These are phyloP conservation scores for Lactifluus subvellereus DNA, from an alignment of 768 basidiomycete genomes.

Conservation along the genomic window DNA sequence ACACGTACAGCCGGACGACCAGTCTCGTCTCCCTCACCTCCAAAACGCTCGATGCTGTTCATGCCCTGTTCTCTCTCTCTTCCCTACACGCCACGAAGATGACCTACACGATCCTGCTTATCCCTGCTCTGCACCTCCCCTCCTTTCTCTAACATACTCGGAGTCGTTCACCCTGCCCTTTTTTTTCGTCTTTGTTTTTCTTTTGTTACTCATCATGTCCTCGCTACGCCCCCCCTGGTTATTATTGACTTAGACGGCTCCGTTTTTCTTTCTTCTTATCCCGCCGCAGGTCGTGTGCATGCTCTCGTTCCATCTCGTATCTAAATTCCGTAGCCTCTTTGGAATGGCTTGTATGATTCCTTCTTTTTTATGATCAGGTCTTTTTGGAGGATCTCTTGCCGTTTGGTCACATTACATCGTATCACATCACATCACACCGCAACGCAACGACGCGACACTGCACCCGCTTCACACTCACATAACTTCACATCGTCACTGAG, in stretches of 20 bases:
- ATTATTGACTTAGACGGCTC: conserved; percentile 12
- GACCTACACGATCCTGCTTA: neutral
- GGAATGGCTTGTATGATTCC: conserved; percentile 13
- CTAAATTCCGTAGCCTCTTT: conserved; percentile 10
- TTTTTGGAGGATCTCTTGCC: conserved; percentile 7
- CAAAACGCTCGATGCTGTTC: neutral
- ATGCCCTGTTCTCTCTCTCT: neutral
- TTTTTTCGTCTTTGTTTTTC: neutral
- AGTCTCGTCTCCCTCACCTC: neutral
- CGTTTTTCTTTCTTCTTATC: neutral
- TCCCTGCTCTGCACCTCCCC: neutral
- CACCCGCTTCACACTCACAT: too few relatives aligned
- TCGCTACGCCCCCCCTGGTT: neutral
- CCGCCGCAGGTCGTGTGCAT: conserved; percentile 9
- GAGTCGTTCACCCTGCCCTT: neutral
- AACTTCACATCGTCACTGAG: neutral
- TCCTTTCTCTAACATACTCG: neutral
- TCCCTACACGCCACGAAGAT: neutral
- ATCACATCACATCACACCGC: neutral
- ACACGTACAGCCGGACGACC: conserved; percentile 7
- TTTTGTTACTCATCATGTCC: neutral
- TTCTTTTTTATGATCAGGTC: conserved; percentile 18
- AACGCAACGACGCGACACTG: too few relatives aligned
- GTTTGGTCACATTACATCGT: neutral
- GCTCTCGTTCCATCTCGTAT: conserved; percentile 6